Evolutionary conservation across 2,329 filamentous ascomycete genomes (phyloP), one percentile per base, ranked within the genome.

Genomic region (Diplocarpon mali): DNA sequence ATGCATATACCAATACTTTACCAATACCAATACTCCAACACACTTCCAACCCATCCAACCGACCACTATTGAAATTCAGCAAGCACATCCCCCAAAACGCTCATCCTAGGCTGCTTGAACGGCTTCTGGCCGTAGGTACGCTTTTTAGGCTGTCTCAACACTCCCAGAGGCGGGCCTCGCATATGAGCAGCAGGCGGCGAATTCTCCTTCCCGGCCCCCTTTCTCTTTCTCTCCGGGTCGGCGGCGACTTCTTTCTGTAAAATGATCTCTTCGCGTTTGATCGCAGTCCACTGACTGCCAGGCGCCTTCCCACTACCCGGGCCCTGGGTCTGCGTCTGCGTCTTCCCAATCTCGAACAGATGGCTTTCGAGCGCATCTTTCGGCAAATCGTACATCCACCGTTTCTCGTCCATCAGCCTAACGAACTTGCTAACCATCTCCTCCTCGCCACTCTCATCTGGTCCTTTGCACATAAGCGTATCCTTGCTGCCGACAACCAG

Each of bases 401-500:
- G 68, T 42, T 76, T 78, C 45, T 72, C 68, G 52, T 89, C 83
- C 69, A 95, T 90, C 34, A 96, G 65, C 2, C 68, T 65, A 7
- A 96, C 73, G 58, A 96, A 86, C 16, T 74, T 73, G 29, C 75
- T 75, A 12, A 98, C 70, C 65, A 96, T 80, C 55, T 88, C 84
- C 53, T 80, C 6, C 70, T 79, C n/a, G 70, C 80, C 42, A 82
- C 73, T 10, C 78, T 69, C 71, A 82, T 63, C 8, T 17, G 24
- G n/a, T n/a, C 38, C 28, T 28, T 17, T 7, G 80, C 61, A 76
- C 72, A 52, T 80, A n/a, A 98, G 68, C 0, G 92, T 98, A 45
- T 70, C 72, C 59, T 77, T 76, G 62, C 85, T 93, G 9, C 92
- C 92, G 0, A 98, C 65, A 11, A 98, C 83, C 1, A 98, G 71